Base-by-base conservation (phyloP, 495 filamentous ascomycete genomes). In the Penicillium canescens region DNA sequence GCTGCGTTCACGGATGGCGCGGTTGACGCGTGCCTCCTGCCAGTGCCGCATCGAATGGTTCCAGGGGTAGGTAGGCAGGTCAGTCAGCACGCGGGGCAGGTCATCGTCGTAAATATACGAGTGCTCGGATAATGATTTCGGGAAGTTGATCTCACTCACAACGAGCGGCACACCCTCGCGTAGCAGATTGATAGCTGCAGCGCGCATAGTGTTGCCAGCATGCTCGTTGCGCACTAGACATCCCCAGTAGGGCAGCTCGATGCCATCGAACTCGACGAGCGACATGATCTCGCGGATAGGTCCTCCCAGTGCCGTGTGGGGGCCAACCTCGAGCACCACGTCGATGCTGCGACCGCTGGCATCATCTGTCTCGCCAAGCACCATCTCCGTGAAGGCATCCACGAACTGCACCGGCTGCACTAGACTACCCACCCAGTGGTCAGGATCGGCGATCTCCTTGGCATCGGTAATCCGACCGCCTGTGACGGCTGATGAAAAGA, bases 351-450 rank as follows among this genome's bases (percentile, higher is more conserved):
- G 16, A 9, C 38, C 14, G 16, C 3, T 41, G 14, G 16, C 8
- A 18, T 18, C 18, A 18, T 26, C 40, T 4, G 40, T 2, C 2
- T 42, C 40, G 9, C 40, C 40, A 5, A 41, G 37, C 14, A 51
- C 48, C 31, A 61, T 44, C 13, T 58, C 54, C 6, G 40, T 33
- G 5, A 74, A 47, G 0, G 71, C 69, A 10, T 60, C 54, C 6
- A 41, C 41, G 50, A 76, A 76, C 8, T 53, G 37, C 3, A 74
- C 71, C 0, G 63, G 63, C 9, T 50, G 47, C 2, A 63, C 18
- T 34, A 76, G 21, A 31, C 61, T 74, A 0, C 34, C 31, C 0
- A 70, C 63, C 72, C 72, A 76, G 51, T 76, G 55, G 1, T 47
- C 38, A 1, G 67, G 39, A 1, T 44, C 28, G 4, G 48, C 48